These are phyloP conservation scores for Arabis alpina DNA, from an alignment of 345 rosid species.

Conservation along the genomic window DNA sequence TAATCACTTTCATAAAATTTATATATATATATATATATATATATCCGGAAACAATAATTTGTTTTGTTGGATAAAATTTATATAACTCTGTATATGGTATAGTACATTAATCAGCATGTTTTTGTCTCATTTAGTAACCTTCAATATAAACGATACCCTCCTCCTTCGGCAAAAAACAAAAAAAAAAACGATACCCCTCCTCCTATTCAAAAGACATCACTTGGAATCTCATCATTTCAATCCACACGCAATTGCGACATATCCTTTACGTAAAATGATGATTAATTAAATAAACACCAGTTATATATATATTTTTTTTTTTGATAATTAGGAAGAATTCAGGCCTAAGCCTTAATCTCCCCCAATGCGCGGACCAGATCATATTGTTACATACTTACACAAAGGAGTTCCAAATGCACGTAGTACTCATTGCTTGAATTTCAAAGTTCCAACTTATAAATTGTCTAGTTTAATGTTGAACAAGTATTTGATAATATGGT, in stretches of 20 bases:
- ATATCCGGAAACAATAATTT: not conserved
- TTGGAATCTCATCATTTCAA: conserved; percentile 29
- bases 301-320: too few species aligned
- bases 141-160: conserved; percentile 29
- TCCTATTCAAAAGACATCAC: conserved; percentile 26
- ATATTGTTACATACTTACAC: not conserved
- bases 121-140: conserved; percentile 17
- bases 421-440: not conserved
- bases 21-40: not conserved
- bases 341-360: too few species aligned
- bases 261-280: conserved; percentile 30
- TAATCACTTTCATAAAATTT: not conserved
- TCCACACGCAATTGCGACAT: conserved; percentile 34
- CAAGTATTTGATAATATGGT: not conserved
- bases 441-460: conserved; percentile 12
- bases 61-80: not conserved
- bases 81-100: conserved; percentile 21
- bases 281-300: not conserved
- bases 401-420: not conserved
- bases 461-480: conserved; percentile 1
- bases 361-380: too few species aligned
- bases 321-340: too few species aligned
- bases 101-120: conserved; percentile 22
- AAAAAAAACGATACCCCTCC: not conserved
- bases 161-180: not conserved